A percentile compares a stretch with the other conserved stretches of the same genome.
Conservation (phyloP, 352 stramenopile species). For the Globisporangium nagaii region DNA sequence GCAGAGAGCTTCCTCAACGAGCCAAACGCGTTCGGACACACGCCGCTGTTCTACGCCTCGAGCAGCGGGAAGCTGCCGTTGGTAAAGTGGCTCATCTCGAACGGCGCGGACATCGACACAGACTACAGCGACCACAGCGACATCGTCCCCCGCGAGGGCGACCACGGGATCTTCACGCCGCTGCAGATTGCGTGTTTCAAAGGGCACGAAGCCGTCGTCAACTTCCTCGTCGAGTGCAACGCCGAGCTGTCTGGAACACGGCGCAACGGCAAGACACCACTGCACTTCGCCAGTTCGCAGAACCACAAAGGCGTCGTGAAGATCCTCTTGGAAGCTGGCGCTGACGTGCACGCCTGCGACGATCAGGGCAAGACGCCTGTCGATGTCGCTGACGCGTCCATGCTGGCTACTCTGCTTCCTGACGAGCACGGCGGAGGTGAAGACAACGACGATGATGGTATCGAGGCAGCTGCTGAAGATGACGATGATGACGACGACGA, state of each 20-base stretch:
- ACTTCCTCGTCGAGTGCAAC: constrained; percentile 82
- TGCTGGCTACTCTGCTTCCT: constrained; percentile 46
- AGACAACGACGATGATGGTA: constrained; percentile 17
- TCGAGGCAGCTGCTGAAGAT: constrained; percentile 18
- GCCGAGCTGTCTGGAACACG: constrained; percentile 57
- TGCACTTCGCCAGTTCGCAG: constrained; percentile 66
- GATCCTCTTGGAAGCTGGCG: constrained; percentile 62
- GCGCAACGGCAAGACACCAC: constrained; percentile 64
- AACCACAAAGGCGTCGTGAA: constrained; percentile 58
- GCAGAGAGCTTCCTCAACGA: constrained; percentile 59
- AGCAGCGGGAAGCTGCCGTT: constrained; percentile 66
- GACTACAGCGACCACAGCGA: constrained; percentile 66
- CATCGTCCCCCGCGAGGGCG: constrained; percentile 40
- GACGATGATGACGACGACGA: constrained; percentile 26
- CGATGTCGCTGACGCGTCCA: constrained; percentile 43
- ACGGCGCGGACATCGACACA: constrained; percentile 76
- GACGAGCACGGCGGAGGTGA: constrained; percentile 27
- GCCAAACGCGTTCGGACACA: constrained; percentile 71
- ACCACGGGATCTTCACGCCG: constrained; percentile 71
- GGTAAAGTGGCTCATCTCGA: constrained; percentile 83
- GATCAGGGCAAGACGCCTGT: constrained; percentile 50
- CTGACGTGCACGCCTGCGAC: constrained; percentile 60
- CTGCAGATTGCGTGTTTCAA: constrained; percentile 77
- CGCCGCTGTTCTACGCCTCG: constrained; percentile 71
- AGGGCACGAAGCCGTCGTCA: constrained; percentile 58